Evolutionary conservation across 1,139 yeast species (phyloP).

Genomic region (Suhomyces kunorum): DNA sequence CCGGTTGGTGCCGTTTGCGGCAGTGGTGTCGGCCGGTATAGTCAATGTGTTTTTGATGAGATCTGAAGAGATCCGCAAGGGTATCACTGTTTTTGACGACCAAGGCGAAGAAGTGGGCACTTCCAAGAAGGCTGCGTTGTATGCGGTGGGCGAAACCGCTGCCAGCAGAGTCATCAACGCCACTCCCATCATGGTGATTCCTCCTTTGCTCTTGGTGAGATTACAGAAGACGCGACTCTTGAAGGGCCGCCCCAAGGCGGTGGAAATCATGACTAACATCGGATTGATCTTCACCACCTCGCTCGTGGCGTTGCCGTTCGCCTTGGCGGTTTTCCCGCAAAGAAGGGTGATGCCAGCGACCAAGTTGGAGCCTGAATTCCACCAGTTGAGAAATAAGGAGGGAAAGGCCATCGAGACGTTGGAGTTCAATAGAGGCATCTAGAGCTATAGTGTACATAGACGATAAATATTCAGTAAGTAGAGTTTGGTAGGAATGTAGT

Average conservation of each 20-base stretch:
- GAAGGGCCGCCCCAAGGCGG: constrained; percentile 63
- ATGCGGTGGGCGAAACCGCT: constrained; percentile 97
- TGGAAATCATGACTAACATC: constrained; percentile 70
- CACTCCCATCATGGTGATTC: constrained; percentile 95
- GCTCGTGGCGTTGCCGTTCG: constrained; percentile 87
- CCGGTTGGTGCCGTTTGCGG: constrained; percentile 94
- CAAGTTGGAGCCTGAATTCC: constrained; percentile 65
- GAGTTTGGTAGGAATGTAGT: too few species aligned
- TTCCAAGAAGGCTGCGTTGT: constrained; percentile 81
- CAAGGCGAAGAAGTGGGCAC: constrained; percentile 72
- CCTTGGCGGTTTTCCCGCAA: constrained; percentile 94
- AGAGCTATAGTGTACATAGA: constrained; percentile 16
- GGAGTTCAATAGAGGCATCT: constrained; percentile 92
- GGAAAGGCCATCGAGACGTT: constrained; percentile 64
- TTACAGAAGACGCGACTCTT: constrained; percentile 66
- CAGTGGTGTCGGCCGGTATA: constrained; percentile 94
- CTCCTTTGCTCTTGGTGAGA: constrained; percentile 78
- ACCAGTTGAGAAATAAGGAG: constrained; percentile 56
- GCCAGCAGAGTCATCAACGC: constrained; percentile 93
- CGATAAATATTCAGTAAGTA: too few species aligned
- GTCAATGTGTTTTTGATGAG: constrained; percentile 95
- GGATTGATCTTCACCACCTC: constrained; percentile 86
- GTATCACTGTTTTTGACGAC: constrained; percentile 68
- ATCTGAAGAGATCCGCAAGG: constrained; percentile 87
- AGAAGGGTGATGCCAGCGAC: constrained; percentile 60